Base-by-base conservation (phyloP, 176 grass and related monocot species). In the Melocanna baccifera region DNA sequence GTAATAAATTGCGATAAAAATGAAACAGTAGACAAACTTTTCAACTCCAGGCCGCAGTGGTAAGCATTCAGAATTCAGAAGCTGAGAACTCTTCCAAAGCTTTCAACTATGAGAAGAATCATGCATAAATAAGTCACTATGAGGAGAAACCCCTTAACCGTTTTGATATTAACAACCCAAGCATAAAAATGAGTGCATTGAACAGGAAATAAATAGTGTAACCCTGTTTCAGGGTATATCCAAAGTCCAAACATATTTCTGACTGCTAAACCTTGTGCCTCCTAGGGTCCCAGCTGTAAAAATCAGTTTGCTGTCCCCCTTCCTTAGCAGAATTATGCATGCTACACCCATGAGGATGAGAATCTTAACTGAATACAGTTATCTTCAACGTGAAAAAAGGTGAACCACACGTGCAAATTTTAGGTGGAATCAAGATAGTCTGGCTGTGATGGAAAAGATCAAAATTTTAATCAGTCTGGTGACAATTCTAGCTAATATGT, bases 41-140 rank as follows among this genome's bases (percentile, higher is more conserved):
- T 92, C 89, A 37, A 93, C 91, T 61, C 93, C 96, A 86, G 93
- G 93, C 30, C 91, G 91, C 22, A 98, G 87, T 6, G 91, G 87
- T 85, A 98, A 71, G 73, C 67, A 86, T 88, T n/a, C n/a, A n/a
- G n/a, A n/a, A n/a, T n/a, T n/a, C 90, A 74, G 91, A 93, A 72
- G 77, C 50, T 43, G 82, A 81, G 52, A 93, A 86, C 71, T 92
- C 91, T 86, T 98, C 93, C 77, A 98, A 89, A 78, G 93, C 87
- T 88, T 93, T 98, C 69, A 89, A 65, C 96, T 98, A 88, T 15
- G 59, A 84, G 73, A 90, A 90, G 55, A 48, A 76, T 19, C 22
- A 19, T 19, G 32, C 3, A 34, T 2, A 77, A 72, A 63, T 7
- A 22, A 55, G 39, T 77, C 45, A 84, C 18, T 72, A 78, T 4